These are phyloP conservation scores for Paragyromitra xinjiangensis DNA, from an alignment of 495 filamentous ascomycete genomes.

Conservation along the genomic window DNA sequence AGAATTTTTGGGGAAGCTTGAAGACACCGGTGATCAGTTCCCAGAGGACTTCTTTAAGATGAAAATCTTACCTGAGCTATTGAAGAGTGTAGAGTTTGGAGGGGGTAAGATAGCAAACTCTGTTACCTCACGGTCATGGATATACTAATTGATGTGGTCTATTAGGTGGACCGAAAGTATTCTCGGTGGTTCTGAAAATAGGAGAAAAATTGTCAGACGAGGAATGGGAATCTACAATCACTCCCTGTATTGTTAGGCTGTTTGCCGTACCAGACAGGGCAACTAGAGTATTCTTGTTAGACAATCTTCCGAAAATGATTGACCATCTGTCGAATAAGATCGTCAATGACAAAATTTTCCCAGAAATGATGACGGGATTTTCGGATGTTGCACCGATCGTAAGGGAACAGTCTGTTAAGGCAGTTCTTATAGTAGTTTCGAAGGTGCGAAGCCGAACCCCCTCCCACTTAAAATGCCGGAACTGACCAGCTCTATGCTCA, in stretches of 20 bases:
- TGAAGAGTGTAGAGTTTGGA: constrained; percentile 97
- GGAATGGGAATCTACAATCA: constrained; percentile 84
- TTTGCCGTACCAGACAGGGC: constrained; percentile 93
- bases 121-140: neutral
- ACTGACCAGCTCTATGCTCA: constrained; percentile 3
- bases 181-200: constrained; percentile 87
- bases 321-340: constrained; percentile 86
- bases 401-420: constrained; percentile 93
- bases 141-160: constrained; percentile 23
- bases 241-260: constrained; percentile 84
- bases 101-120: constrained; percentile 63
- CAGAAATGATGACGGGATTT: constrained; percentile 92
- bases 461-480: neutral
- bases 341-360: constrained; percentile 96
- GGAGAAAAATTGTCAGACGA: constrained; percentile 83
- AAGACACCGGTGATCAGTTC: constrained; percentile 87
- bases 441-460: constrained; percentile 62
- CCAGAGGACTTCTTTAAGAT: constrained; percentile 97
- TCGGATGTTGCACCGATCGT: constrained; percentile 90
- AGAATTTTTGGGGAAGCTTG: constrained; percentile 84
- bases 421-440: constrained; percentile 80
- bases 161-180: constrained; percentile 82
- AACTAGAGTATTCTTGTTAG: constrained; percentile 87
- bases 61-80: constrained; percentile 93
- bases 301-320: constrained; percentile 90